Base-by-base conservation (phyloP, 164 flowering plant species). In the Magnolia changhungtana region DNA sequence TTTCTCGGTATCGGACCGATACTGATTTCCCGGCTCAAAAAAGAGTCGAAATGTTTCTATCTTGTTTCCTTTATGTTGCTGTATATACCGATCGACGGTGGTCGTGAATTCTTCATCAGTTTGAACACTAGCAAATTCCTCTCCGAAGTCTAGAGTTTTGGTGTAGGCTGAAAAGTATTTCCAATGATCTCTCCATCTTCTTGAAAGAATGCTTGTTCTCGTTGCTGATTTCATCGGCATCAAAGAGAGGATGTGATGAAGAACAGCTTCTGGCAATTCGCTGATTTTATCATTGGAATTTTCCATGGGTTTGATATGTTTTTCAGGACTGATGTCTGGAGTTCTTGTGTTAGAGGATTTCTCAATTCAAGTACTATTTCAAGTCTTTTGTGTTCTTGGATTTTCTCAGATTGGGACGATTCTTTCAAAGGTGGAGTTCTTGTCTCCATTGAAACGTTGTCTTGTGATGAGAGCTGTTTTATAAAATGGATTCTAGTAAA, bases 121-220 rank as follows among this genome's bases (percentile, higher is more conserved):
- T 72, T 66, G 72, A 5, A 37, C 6, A 0, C 55, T 21, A 0
- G 75, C 72, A 10, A 77, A 72, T 0, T 77, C 75, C n/a, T 31
- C 71, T 6, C 72, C 66, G 7, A 37, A 37, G 72, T 77, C 72
- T 29, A 77, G 16, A 72, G 18, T n/a, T 14, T 63, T 23, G 8
- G 72, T 27, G 9, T 66, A 45, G 7, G 27, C 4, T 51, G 50
- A 66, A n/a, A 51, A 4, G 50, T 5, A 1, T 29, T 55, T 37
- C 45, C 71, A 72, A 3, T 51, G 37, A 9, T 72, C 45, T 67
- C 31, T 77, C 79, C 79, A 77, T 52, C 67, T 71, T 31, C 63
- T 77, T 1, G 78, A 64, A 3, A 77, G 74, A 77, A 64, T 23
- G 29, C 74, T 77, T 8, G 74, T 50, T 63, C 63, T 71, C 50